A percentile compares a stretch with the other conserved stretches of the same genome.
Conservation (phyloP, 148 eudicot genomes). For the Dianthus caryophyllus region DNA sequence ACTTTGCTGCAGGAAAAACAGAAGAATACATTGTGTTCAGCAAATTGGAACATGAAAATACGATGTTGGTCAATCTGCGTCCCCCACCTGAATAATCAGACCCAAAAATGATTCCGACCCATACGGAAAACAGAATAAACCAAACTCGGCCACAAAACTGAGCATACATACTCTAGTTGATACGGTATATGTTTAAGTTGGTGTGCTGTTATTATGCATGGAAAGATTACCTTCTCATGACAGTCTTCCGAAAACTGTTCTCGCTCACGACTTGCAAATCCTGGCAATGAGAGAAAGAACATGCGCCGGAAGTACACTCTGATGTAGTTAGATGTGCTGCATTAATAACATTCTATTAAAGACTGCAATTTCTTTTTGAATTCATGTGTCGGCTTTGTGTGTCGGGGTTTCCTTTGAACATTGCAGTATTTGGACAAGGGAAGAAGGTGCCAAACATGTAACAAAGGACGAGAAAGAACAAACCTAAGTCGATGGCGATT, state of each 20-base stretch:
- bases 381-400: too few species aligned
- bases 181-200: too few species aligned
- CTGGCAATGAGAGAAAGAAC: slow-evolving; percentile 27
- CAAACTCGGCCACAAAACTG: too few species aligned
- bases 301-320: slow-evolving; percentile 34
- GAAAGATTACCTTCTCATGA: slow-evolving; percentile 13
- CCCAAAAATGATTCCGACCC: too few species aligned
- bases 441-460: neutral
- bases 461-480: neutral
- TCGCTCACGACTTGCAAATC: slow-evolving; percentile 1
- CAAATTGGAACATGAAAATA: slow-evolving; percentile 4
- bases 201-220: neutral
- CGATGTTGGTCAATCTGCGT: neutral
- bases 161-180: too few species aligned
- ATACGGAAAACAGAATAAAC: too few species aligned
- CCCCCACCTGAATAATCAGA: neutral
- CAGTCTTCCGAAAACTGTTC: slow-evolving; percentile 17
- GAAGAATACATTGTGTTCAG: neutral
- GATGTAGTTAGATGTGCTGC: slow-evolving; percentile 61
- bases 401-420: neutral
- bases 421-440: neutral
- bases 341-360: slow-evolving; percentile 9
- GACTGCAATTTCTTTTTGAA: neutral
- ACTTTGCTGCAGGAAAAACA: slow-evolving; percentile 14
- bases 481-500: slow-evolving; percentile 92